Conservation (phyloP, 306 rosid genomes). For the Quercus bicolor region DNA sequence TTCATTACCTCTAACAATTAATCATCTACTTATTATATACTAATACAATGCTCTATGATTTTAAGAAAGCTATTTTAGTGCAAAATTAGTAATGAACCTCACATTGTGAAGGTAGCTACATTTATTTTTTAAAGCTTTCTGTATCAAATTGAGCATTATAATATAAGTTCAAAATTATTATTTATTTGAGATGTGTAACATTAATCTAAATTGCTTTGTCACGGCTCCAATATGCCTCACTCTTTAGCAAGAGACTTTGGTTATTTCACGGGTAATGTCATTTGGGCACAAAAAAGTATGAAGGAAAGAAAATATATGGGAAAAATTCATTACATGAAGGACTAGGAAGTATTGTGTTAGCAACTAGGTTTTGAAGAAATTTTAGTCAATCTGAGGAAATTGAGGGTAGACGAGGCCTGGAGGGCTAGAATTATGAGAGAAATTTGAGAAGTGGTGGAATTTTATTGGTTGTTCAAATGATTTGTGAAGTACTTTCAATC, state of each 20-base stretch:
- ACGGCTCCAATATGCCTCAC: not conserved
- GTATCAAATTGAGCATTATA: no score
- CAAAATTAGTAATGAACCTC: no score
- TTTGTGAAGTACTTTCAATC: not conserved
- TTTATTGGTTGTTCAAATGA: no score
- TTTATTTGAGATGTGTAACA: not conserved
- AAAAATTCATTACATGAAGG: not conserved
- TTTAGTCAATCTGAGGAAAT: not conserved
- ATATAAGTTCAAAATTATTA: not conserved
- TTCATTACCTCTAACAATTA: no score
- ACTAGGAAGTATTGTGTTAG: not conserved
- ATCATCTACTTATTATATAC: no score
- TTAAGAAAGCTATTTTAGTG: no score
- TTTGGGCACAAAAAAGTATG: not conserved
- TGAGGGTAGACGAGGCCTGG: not conserved
- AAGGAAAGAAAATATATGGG: not conserved
- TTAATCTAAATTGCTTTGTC: not conserved
- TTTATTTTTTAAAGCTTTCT: no score
- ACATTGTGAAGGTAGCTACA: no score
- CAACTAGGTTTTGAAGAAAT: not conserved
- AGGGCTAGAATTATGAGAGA: not conserved
- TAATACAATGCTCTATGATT: no score
- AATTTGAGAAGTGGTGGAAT: not conserved
- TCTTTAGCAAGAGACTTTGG: not conserved
- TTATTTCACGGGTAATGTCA: not conserved